These are phyloP conservation scores for Colletotrichum plurivorum DNA, from an alignment of 2,329 filamentous ascomycete species.

Conservation along the genomic window DNA sequence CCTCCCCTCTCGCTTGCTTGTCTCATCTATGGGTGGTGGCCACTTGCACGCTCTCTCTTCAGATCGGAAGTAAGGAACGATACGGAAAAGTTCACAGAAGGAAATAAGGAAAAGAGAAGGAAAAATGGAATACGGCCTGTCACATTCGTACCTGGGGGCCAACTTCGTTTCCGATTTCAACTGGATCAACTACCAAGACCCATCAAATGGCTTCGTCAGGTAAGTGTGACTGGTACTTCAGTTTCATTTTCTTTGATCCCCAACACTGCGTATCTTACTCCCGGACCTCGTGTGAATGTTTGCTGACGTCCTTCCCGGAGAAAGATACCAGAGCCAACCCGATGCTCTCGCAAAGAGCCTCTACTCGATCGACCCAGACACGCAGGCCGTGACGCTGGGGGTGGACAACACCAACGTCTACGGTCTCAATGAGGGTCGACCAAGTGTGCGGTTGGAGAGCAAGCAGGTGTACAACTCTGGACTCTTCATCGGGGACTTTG, in stretches of 20 bases:
- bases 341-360: slow-evolving; percentile 56
- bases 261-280: not conserved
- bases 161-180: slow-evolving; percentile 63
- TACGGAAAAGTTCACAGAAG: not conserved
- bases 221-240: slow-evolving; percentile 58
- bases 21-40: not conserved
- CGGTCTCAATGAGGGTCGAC: slow-evolving; percentile 57
- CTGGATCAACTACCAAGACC: slow-evolving; percentile 69
- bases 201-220: slow-evolving; percentile 76
- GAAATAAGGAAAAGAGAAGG: not conserved
- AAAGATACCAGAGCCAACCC: slow-evolving; percentile 60
- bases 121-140: slow-evolving; percentile 54
- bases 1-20: not conserved
- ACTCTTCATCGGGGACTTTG: slow-evolving; percentile 79
- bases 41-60: slow-evolving; percentile 3
- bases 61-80: not conserved
- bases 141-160: slow-evolving; percentile 58
- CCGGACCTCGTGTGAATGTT: not conserved
- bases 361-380: slow-evolving; percentile 57
- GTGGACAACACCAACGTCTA: slow-evolving; percentile 60
- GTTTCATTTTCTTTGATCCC: not conserved
- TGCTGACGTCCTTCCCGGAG: not conserved
- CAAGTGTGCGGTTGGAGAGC: slow-evolving; percentile 77
- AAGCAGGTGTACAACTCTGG: slow-evolving; percentile 75
- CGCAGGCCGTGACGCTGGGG: slow-evolving; percentile 60